Conservation (phyloP, 441 rosid species). For the Rhodomyrtus psidioides region DNA sequence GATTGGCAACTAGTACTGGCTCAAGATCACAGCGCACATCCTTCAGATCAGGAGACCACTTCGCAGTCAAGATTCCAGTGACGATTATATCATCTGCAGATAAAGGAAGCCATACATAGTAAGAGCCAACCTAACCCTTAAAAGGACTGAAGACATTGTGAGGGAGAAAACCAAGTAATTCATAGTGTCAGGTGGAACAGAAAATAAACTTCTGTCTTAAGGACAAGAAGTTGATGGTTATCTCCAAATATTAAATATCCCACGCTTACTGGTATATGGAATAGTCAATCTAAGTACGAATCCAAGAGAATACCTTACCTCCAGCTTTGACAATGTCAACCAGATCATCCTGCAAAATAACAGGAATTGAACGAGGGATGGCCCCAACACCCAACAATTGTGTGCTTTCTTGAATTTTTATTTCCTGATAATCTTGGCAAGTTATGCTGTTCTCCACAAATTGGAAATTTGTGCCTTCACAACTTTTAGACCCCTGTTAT, state of each 20-base stretch:
- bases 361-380: slow-evolving; percentile 84
- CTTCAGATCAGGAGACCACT: slow-evolving; percentile 92
- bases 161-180: neutral
- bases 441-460: slow-evolving; percentile 54
- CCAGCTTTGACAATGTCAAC: slow-evolving; percentile 97
- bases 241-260: neutral
- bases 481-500: slow-evolving; percentile 55
- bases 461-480: slow-evolving; percentile 76
- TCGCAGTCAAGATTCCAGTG: slow-evolving; percentile 83
- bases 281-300: neutral
- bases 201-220: neutral
- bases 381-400: slow-evolving; percentile 94
- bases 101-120: slow-evolving; percentile 3
- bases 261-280: neutral
- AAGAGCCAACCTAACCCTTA: neutral
- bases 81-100: slow-evolving; percentile 79
- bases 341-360: slow-evolving; percentile 85
- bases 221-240: neutral
- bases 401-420: slow-evolving; percentile 93
- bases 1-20: slow-evolving; percentile 77
- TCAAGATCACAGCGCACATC: slow-evolving; percentile 97
- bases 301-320: slow-evolving; percentile 39
- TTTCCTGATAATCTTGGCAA: slow-evolving; percentile 93
- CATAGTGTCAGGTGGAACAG: neutral
- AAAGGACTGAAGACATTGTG: neutral